Base-by-base conservation (phyloP, 139 green algal species). In the Protoeuglena noctilucae region DNA sequence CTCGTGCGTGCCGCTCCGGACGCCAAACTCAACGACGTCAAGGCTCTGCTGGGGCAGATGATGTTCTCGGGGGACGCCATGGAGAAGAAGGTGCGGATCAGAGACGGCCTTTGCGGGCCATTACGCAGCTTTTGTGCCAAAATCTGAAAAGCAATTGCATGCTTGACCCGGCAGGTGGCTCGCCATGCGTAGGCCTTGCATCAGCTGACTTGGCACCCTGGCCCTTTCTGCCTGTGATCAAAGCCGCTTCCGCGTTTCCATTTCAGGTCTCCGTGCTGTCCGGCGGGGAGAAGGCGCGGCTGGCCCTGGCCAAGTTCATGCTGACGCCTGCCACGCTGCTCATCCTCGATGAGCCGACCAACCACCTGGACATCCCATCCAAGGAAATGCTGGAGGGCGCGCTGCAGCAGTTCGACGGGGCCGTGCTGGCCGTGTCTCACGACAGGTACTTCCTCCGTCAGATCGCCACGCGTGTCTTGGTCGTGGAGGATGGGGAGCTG, bases 261-360 rank as follows among this genome's bases (percentile, higher is more conserved):
- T n/a, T n/a, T 9, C 45, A 74, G 63, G 64, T 81, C 17, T 30
- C 57, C 29, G 77, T 78, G 51, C 61, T 94, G 53, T 83, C 67
- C 25, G 85, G 85, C 25, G 85, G 85, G 0, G 85, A 94, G 68
- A 94, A 94, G 63, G 91, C 91, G 5, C 80, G 91, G 6, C 70
- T 98, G 28, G 90, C 91, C 0, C 75, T 98, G 46, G 90, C 91
- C 54, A 97, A 97, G 74, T 98, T 98, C 75, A 98, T 98, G 91
- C 79, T 93, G 60, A 95, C 86, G 1, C 62, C 80, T 19, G 83
- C 80, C 40, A 92, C 76, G 2, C 65, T 96, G 51, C 73, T 95
- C 18, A 74, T 96, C 9, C 74, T 98, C 47, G 90, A 97, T 49
- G 87, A 95, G 74, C 89, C 89, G 29, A 98, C 91, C 66, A 98